Evolutionary conservation across 208 protist genomes (phyloP).

Genomic region (Acanthamoeba sp.): DNA sequence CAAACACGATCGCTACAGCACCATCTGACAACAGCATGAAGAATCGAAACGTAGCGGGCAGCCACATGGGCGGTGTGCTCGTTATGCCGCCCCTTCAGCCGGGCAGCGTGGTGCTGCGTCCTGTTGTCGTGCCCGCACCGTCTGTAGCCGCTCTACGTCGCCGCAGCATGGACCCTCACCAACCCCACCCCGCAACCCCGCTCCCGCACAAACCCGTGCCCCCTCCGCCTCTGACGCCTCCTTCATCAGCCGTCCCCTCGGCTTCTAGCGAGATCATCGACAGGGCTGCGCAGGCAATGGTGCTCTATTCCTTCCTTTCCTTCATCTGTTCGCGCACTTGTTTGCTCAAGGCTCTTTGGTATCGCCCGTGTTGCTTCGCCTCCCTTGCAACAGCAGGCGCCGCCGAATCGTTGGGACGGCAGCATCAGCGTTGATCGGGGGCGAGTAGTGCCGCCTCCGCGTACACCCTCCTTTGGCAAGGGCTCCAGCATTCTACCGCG

Average conservation of each 20-base stretch:
- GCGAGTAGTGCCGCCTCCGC: background rate
- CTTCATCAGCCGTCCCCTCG: background rate
- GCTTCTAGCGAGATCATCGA: background rate
- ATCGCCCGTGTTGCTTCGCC: too few relatives aligned
- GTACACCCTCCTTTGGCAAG: conserved; percentile 17
- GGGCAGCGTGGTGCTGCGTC: conserved; percentile 11
- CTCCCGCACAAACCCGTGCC: too few relatives aligned
- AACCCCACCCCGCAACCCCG: background rate
- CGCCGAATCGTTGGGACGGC: background rate
- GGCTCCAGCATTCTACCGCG: background rate
- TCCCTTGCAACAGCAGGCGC: background rate
- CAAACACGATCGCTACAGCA: background rate
- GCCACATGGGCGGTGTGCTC: conserved; percentile 14
- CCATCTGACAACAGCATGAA: background rate
- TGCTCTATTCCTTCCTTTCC: background rate
- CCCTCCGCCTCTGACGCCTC: background rate
- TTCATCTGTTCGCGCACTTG: background rate
- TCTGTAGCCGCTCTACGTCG: background rate
- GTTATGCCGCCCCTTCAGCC: conserved; percentile 45
- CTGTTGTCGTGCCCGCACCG: background rate
- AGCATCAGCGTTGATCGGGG: background rate
- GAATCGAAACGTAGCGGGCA: background rate
- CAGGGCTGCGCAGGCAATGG: background rate
- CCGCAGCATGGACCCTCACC: background rate
- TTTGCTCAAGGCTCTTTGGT: background rate